Base-by-base conservation (phyloP, 208 protist genomes). In the Leishmania martiniquensis region DNA sequence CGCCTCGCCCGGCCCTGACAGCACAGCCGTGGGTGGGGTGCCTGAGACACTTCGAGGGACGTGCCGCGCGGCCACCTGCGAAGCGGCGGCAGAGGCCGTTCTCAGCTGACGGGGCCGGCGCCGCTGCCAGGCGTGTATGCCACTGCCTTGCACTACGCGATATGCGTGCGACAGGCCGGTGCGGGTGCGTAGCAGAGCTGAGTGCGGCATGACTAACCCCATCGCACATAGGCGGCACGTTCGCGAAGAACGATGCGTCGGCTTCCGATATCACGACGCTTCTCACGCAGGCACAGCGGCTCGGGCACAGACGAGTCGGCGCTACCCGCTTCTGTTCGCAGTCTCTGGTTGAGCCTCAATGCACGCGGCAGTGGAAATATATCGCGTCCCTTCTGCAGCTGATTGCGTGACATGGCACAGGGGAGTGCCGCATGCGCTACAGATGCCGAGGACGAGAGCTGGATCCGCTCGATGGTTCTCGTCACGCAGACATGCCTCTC, bases 401-500 rank as follows among this genome's bases (percentile, higher is more conserved):
- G 59, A 73, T 2, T 79, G 80, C 45, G 86, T 80, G 1, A 96
- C 82, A 15, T 88, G 90, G 71, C 92, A 96, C 51, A 94, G 85
- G 0, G 88, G 69, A 5, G 12, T 37, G 3, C 83, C 85, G 51
- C 92, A 96, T 5, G 9, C 3, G 20, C 68, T 34, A 55, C 92
- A 96, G 77, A 69, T 81, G 39, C 88, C 92, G 57, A 94, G 78
- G 0, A 88, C 55, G 10, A 92, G 10, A 2, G 75, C 52, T 0
- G 86, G 85, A 72, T 93, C 87, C 2, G 73, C 81, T 13, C 92
- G 88, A 47, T 91, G 85, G 62, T 93, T 94, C 34, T 70, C 85
- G 76, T 96, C 89, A 37, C 92, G 82, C 67, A 96, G 72, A 54
- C 86, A 91, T 69, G 69, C 32, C 77, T 92, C 91, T 2, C 91